These are phyloP conservation scores for Lichtheimia ramosa DNA, from an alignment of 371 early-diverging fungal genomes.

Conservation along the genomic window DNA sequence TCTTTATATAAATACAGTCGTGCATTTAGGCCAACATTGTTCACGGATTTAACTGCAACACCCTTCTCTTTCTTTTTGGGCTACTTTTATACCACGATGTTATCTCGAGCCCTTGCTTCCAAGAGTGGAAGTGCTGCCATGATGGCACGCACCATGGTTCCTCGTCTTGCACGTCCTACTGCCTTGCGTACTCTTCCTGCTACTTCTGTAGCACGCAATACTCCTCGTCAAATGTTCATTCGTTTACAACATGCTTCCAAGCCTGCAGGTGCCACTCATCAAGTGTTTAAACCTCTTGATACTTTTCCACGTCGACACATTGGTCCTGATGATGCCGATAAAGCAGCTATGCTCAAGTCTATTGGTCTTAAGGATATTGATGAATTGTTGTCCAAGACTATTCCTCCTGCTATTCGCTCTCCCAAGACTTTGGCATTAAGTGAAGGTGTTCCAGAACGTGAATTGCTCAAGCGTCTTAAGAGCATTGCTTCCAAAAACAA, in stretches of 20 bases:
- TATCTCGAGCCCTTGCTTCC: slow-evolving; percentile 14
- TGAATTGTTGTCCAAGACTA: slow-evolving; percentile 78
- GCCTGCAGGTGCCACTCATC: slow-evolving; percentile 27
- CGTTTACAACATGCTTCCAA: slow-evolving; percentile 38
- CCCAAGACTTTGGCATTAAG: slow-evolving; percentile 63
- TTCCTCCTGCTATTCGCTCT: slow-evolving; percentile 83
- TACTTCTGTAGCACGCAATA: neutral
- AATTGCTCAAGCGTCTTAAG: slow-evolving; percentile 78
- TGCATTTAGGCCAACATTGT: neutral
- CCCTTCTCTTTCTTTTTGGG: slow-evolving; percentile 9
- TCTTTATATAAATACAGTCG: neutral
- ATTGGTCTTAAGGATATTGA: slow-evolving; percentile 79
- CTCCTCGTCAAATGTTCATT: slow-evolving; percentile 7
- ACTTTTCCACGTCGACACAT: slow-evolving; percentile 87
- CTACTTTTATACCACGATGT: slow-evolving; percentile 1
- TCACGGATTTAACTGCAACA: neutral
- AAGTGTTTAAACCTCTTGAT: slow-evolving; percentile 61
- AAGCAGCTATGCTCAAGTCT: slow-evolving; percentile 77
- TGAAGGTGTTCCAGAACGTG: slow-evolving; percentile 78
- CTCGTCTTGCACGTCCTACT: slow-evolving; percentile 1
- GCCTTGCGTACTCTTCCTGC: neutral
- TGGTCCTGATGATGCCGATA: slow-evolving; percentile 77
- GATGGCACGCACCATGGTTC: slow-evolving; percentile 4
- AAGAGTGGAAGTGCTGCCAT: slow-evolving; percentile 3
- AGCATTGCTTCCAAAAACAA: slow-evolving; percentile 88